Percentiles rank a stretch among this genome's conserved stretches.
These are phyloP conservation scores for Coprinellus micaceus DNA, from an alignment of 768 basidiomycete genomes.

Conservation along the genomic window DNA sequence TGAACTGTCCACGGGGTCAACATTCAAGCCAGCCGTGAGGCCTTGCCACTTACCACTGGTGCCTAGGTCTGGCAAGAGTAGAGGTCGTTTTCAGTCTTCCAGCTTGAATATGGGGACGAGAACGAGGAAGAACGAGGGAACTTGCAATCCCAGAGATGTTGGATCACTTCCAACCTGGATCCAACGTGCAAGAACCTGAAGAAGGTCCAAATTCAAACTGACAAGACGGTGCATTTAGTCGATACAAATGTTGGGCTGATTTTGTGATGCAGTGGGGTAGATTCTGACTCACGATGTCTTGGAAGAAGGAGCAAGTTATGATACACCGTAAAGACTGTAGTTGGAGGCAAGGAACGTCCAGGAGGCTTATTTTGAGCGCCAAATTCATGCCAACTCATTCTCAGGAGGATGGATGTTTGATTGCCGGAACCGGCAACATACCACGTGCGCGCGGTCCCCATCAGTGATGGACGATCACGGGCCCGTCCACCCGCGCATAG, in stretches of 20 bases:
- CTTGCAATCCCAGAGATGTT: background rate
- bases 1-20: background rate
- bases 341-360: no score
- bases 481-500: no score
- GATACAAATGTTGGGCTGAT: background rate
- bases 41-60: background rate
- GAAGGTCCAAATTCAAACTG: background rate
- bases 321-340: background rate
- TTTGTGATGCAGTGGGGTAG: background rate
- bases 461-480: no score
- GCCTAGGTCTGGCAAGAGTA: background rate
- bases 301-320: background rate
- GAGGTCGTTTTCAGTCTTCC: background rate
- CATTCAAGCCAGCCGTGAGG: no score
- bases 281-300: background rate
- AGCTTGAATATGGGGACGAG: background rate
- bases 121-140: background rate
- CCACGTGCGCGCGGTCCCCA: no score
- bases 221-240: slow-evolving; percentile 3
- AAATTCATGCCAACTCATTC: no score
- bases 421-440: no score
- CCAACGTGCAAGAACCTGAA: background rate
- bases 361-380: no score
- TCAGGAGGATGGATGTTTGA: no score
- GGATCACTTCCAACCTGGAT: background rate